Percentiles rank a stretch among this genome's conserved stretches.
phyloP scores from a whole-genome alignment of 495 filamentous ascomycete species.

The Aspergillus homomorphus region DNA sequence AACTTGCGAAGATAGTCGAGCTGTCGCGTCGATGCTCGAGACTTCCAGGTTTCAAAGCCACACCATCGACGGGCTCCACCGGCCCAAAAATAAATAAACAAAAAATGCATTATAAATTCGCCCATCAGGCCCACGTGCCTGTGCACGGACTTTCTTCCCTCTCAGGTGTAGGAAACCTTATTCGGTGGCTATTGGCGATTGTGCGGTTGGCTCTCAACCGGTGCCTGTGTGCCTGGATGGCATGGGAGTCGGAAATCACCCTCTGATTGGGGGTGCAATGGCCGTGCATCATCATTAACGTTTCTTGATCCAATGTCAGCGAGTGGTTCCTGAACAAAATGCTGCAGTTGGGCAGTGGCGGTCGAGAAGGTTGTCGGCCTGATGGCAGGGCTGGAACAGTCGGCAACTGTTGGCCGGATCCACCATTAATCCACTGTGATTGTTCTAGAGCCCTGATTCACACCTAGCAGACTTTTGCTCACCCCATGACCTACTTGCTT shows the following conservation, averaged over 20 bases:
- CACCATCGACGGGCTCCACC: not conserved
- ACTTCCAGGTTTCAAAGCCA: not conserved
- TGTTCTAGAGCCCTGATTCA: slow-evolving; percentile 5
- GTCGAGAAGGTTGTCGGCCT: slow-evolving; percentile 1
- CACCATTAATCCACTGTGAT: not conserved
- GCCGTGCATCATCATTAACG: not conserved
- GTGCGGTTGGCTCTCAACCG: not conserved
- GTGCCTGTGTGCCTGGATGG: not conserved
- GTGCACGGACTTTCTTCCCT: not conserved
- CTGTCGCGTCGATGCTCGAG: not conserved
- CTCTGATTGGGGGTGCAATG: not conserved
- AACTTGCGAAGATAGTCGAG: not conserved
- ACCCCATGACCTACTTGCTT: slow-evolving; percentile 1
- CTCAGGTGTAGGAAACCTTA: not conserved
- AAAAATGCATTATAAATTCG: not conserved
- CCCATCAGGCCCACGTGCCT: slow-evolving; percentile 3
- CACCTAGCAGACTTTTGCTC: not conserved
- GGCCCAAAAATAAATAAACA: not conserved
- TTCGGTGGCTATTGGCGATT: not conserved
- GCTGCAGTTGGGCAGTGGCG: slow-evolving; percentile 1
- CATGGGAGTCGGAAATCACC: not conserved
- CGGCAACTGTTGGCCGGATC: not conserved
- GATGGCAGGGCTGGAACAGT: slow-evolving; percentile 6
- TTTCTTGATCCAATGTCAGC: not conserved
- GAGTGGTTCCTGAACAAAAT: not conserved